These are phyloP conservation scores for Phylloporus rhodoxanthus DNA, from an alignment of 768 basidiomycete genomes.

Conservation along the genomic window DNA sequence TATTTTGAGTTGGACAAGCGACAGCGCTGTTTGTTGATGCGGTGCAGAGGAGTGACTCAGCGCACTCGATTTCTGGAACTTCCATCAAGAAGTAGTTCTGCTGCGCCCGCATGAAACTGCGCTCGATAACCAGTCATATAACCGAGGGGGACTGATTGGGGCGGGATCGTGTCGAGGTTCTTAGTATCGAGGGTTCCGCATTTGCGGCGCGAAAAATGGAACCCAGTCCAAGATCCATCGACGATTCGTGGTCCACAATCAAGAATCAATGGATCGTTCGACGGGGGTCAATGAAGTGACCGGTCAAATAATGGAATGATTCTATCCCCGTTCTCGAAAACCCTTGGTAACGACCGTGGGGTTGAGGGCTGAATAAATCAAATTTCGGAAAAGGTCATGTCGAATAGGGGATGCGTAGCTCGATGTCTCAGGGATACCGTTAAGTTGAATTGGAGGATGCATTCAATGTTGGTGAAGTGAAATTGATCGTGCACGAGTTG, in stretches of 20 bases:
- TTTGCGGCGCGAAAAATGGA: constrained; percentile 42
- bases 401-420: constrained; percentile 11
- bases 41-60: constrained; percentile 46
- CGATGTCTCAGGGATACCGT: constrained; percentile 37
- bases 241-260: constrained; percentile 50
- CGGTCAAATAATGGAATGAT: constrained; percentile 41
- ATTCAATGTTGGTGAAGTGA: constrained; percentile 10
- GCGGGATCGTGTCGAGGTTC: constrained; percentile 39
- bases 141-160: constrained; percentile 43
- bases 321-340: constrained; percentile 46
- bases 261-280: constrained; percentile 61
- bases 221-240: constrained; percentile 52
- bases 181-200: constrained; percentile 41
- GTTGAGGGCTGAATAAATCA: constrained; percentile 40
- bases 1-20: constrained; percentile 38
- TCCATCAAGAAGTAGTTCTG: constrained; percentile 48
- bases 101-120: constrained; percentile 50
- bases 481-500: not conserved
- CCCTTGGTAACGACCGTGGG: constrained; percentile 44
- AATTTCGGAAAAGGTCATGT: constrained; percentile 12
- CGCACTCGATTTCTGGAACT: constrained; percentile 47
- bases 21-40: constrained; percentile 39
- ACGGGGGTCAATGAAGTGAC: constrained; percentile 46
- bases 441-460: constrained; percentile 11
- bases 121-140: constrained; percentile 41